Base-by-base conservation (phyloP, 2,329 filamentous ascomycete species). In the Hypoxylon sp. region DNA sequence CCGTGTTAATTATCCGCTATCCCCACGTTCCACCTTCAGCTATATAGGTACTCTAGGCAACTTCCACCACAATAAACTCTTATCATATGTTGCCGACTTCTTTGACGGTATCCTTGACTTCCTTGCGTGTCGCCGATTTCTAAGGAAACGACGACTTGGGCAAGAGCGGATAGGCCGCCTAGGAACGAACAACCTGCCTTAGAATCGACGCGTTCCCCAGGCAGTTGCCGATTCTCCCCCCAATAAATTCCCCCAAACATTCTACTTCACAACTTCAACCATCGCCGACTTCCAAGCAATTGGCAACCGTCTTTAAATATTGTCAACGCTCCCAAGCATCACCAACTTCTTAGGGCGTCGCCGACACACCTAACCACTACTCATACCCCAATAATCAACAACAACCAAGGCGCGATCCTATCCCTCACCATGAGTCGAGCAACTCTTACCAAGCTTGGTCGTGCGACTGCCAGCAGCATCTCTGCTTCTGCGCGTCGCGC, bases 391-490 rank as follows among this genome's bases (percentile, higher is more conserved):
- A 13, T 17, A 11, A 61, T 48, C 46, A 30, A 41, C n/a, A 58
- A 51, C 9, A 11, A n/a, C 11, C 41, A 25, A 6, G 21, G 17
- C 41, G 45, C 3, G 7, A 62, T 19, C 10, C 3, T 11, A n/a
- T 32, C n/a, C 21, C 28, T 52, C 21, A 63, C 17, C 49, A 82
- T 81, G 80, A 68, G 70, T 32, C 77, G 77, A 59, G 57, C 73
- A 45, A 75, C 65, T 68, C 60, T 82, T 71, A 63, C 74, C 55
- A 80, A 80, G 69, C 75, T 83, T 63, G 78, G 80, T 48, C 79
- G 81, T 60, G 70, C 79, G 63, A 76, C 80, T 67, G 69, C 74
- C 52, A 79, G 79, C 65, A 74, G 77, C 59, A 58, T 81, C 56
- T 45, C 55, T 5, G 25, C 46, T 4, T 46, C 66, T 6, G 53